Evolutionary conservation across 2,329 filamentous ascomycete genomes (phyloP).

Genomic region (Botrytis fabae): DNA sequence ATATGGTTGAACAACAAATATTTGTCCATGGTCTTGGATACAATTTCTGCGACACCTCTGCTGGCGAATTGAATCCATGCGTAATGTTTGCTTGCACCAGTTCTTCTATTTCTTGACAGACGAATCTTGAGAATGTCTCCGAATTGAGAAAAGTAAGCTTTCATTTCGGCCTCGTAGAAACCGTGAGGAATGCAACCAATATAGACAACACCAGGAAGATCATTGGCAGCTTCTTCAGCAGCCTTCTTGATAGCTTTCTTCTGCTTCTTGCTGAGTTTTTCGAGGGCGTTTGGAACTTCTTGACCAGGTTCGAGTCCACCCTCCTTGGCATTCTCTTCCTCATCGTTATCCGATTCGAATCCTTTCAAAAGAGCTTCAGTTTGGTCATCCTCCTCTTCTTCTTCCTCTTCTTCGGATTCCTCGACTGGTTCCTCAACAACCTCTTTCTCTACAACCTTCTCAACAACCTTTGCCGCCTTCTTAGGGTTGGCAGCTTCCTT

Average conservation of each 20-base stretch:
- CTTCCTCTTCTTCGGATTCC: slow-evolving; percentile 37
- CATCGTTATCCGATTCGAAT: slow-evolving; percentile 47
- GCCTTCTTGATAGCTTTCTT: slow-evolving; percentile 51
- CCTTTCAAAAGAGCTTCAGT: slow-evolving; percentile 55
- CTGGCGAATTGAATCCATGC: slow-evolving; percentile 88
- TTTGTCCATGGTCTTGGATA: slow-evolving; percentile 95
- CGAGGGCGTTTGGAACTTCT: slow-evolving; percentile 39
- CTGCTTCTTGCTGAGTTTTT: slow-evolving; percentile 48
- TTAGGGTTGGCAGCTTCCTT: slow-evolving; percentile 38
- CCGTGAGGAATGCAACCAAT: slow-evolving; percentile 88
- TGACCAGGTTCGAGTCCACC: slow-evolving; percentile 44
- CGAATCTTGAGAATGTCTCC: slow-evolving; percentile 76
- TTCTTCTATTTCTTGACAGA: slow-evolving; percentile 88
- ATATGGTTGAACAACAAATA: slow-evolving; percentile 95
- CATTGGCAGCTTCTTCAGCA: slow-evolving; percentile 45
- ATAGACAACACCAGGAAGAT: slow-evolving; percentile 78
- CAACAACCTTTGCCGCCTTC: slow-evolving; percentile 25
- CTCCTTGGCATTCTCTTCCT: slow-evolving; percentile 45
- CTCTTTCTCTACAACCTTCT: slow-evolving; percentile 26
- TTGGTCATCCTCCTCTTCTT: slow-evolving; percentile 49
- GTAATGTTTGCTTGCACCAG: slow-evolving; percentile 88
- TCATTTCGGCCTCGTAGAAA: slow-evolving; percentile 97
- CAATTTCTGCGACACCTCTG: slow-evolving; percentile 81
- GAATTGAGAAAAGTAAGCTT: slow-evolving; percentile 90
- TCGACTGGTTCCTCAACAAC: slow-evolving; percentile 23